A percentile compares a stretch with the other conserved stretches of the same genome.
Conservation (phyloP, 2,329 filamentous ascomycete genomes). For the Pseudogymnoascus sp. region DNA sequence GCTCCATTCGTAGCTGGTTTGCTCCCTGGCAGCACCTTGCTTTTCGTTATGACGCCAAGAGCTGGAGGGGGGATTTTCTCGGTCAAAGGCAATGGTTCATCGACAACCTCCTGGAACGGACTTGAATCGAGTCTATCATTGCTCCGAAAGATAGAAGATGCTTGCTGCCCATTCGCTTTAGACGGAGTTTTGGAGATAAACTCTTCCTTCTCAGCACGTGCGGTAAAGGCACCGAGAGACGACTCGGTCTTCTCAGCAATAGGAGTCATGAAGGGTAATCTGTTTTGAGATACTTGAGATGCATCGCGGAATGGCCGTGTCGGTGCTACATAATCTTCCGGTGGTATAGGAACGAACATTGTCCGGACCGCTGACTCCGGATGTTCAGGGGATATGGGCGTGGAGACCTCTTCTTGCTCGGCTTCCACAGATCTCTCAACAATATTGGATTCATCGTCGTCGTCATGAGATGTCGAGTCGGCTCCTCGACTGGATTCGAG, state of each 20-base stretch:
- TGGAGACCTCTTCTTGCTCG: conserved; percentile 34
- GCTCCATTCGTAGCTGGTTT: conserved; percentile 25
- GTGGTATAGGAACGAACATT: conserved; percentile 69
- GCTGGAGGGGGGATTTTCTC: conserved; percentile 45
- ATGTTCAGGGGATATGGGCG: conserved; percentile 34
- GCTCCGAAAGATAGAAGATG: background rate
- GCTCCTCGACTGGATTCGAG: conserved; percentile 14
- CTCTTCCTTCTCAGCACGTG: conserved; percentile 47
- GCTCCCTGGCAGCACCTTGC: conserved; percentile 23
- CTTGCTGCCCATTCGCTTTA: conserved; percentile 32
- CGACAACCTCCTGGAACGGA: conserved; percentile 59
- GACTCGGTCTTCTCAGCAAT: conserved; percentile 94
- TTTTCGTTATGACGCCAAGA: conserved; percentile 37
- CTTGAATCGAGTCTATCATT: conserved; percentile 35
- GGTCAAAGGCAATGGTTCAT: conserved; percentile 37
- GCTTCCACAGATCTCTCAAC: conserved; percentile 11
- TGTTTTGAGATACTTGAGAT: conserved; percentile 72
- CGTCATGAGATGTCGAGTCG: conserved; percentile 9
- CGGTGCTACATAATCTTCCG: conserved; percentile 78
- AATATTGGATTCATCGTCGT: background rate
- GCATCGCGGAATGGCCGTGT: conserved; percentile 75
- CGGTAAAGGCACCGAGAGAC: conserved; percentile 61
- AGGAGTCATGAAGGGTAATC: conserved; percentile 95
- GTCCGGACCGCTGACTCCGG: conserved; percentile 44
- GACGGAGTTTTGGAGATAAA: conserved; percentile 70